Evolutionary conservation across 768 basidiomycete genomes (phyloP).

Genomic region (Podaxis mareebaensis): DNA sequence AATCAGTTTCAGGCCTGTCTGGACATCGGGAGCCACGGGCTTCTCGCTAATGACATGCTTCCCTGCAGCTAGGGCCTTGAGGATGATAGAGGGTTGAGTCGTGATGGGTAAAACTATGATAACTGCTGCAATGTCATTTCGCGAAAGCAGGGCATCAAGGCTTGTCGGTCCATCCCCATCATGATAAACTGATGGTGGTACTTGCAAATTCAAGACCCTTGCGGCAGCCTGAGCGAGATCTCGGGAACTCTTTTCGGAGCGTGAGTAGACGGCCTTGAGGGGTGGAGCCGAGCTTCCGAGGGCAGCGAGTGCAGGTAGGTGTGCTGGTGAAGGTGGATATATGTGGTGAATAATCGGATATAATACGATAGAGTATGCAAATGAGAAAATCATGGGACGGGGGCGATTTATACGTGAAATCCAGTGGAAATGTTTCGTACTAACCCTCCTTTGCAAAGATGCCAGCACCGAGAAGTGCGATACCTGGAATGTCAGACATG

Average conservation of each 20-base stretch:
- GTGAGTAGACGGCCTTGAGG: slow-evolving; percentile 76
- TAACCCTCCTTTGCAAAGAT: slow-evolving; percentile 76
- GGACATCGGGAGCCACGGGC: slow-evolving; percentile 75
- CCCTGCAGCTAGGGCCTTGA: slow-evolving; percentile 65
- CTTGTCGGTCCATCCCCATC: slow-evolving; percentile 46
- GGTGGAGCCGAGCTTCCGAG: slow-evolving; percentile 47
- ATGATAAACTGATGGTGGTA: slow-evolving; percentile 53
- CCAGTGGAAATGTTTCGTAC: slow-evolving; percentile 20
- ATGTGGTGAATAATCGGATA: slow-evolving; percentile 28
- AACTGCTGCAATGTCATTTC: slow-evolving; percentile 71
- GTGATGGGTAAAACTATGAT: slow-evolving; percentile 80
- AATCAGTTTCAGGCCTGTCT: slow-evolving; percentile 63
- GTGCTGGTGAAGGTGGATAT: slow-evolving; percentile 44
- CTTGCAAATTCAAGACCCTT: slow-evolving; percentile 36
- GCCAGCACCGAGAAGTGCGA: slow-evolving; percentile 82
- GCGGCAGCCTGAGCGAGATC: slow-evolving; percentile 52
- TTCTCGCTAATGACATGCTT: slow-evolving; percentile 93
- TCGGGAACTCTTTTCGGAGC: slow-evolving; percentile 61
- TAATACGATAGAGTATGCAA: slow-evolving; percentile 12
- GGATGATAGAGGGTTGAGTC: slow-evolving; percentile 66
- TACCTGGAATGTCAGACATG: slow-evolving; percentile 47
- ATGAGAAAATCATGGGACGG: slow-evolving; percentile 21
- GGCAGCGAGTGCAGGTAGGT: slow-evolving; percentile 71
- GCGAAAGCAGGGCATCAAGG: slow-evolving; percentile 64
- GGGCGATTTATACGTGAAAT: neutral